A percentile compares a stretch with the other conserved stretches of the same genome.
Evolutionary conservation across 2,329 filamentous ascomycete species (phyloP).

Genomic region (Epichloe glyceriae): DNA sequence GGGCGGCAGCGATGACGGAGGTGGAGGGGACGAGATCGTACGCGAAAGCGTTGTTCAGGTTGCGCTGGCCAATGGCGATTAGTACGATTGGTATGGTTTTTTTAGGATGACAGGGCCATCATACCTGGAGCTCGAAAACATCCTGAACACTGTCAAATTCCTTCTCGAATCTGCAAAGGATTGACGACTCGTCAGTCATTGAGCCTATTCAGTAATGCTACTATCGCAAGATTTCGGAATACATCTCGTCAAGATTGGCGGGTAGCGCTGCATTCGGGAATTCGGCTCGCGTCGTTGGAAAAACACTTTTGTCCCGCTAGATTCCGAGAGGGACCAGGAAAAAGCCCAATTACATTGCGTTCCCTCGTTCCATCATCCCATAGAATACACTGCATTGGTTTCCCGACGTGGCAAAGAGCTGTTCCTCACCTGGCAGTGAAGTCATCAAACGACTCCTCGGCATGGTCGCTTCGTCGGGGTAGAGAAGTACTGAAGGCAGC

Average conservation of each 20-base stretch:
- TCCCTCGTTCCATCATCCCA: neutral
- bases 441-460: slow-evolving; percentile 97
- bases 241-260: neutral
- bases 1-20: slow-evolving; percentile 77
- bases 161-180: slow-evolving; percentile 75
- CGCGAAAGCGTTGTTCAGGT: slow-evolving; percentile 98
- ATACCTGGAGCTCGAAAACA: slow-evolving; percentile 98
- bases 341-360: neutral
- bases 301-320: neutral
- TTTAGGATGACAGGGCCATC: slow-evolving; percentile 14
- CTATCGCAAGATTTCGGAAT: neutral
- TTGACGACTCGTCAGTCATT: slow-evolving; percentile 16
- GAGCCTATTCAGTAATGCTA: slow-evolving; percentile 3
- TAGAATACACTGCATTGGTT: neutral
- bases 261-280: neutral
- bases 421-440: slow-evolving; percentile 82
- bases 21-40: slow-evolving; percentile 98
- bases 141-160: slow-evolving; percentile 96
- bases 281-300: neutral
- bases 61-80: slow-evolving; percentile 41
- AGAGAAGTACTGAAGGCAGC: slow-evolving; percentile 51
- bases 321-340: neutral
- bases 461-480: slow-evolving; percentile 48
- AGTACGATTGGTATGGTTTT: slow-evolving; percentile 7
- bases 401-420: neutral